phyloP scores from a whole-genome alignment of 2,329 filamentous ascomycete genomes.

The Zymoseptoria crescenta region DNA sequence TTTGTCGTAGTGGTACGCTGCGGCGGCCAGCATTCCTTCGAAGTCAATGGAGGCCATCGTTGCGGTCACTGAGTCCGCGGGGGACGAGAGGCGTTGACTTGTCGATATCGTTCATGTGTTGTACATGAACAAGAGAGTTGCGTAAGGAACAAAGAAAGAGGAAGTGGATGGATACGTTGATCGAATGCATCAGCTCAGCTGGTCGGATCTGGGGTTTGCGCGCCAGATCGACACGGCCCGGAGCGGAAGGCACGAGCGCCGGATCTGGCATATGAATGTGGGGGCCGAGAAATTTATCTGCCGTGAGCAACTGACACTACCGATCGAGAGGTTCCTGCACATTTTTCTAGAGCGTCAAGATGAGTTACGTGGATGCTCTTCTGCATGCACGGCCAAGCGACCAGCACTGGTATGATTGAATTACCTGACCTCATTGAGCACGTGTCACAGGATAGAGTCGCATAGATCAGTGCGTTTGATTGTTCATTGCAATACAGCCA shows the following conservation, averaged over 20 bases:
- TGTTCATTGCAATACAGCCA: background rate
- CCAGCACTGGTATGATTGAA: too few relatives aligned
- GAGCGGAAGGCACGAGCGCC: background rate
- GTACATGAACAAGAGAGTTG: background rate
- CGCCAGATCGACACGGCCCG: background rate
- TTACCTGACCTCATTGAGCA: too few relatives aligned
- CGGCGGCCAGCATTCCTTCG: conserved; percentile 4
- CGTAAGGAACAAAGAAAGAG: background rate
- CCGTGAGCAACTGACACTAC: too few relatives aligned
- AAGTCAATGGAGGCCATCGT: conserved; percentile 2
- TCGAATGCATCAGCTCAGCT: background rate
- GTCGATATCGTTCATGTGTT: background rate
- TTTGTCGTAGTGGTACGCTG: conserved; percentile 12
- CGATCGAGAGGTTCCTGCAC: too few relatives aligned
- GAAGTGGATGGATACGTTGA: background rate
- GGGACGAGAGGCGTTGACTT: background rate
- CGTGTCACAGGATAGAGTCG: too few relatives aligned
- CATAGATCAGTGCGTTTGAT: too few relatives aligned
- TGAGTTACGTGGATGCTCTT: too few relatives aligned
- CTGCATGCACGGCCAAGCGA: too few relatives aligned
- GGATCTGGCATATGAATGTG: background rate
- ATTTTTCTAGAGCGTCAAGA: too few relatives aligned
- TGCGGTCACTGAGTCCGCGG: background rate
- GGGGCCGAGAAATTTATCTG: background rate
- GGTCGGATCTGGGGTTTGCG: background rate